Evolutionary conservation across 257 asterid genomes (phyloP).

Genomic region (Galeopsis tetrahit): DNA sequence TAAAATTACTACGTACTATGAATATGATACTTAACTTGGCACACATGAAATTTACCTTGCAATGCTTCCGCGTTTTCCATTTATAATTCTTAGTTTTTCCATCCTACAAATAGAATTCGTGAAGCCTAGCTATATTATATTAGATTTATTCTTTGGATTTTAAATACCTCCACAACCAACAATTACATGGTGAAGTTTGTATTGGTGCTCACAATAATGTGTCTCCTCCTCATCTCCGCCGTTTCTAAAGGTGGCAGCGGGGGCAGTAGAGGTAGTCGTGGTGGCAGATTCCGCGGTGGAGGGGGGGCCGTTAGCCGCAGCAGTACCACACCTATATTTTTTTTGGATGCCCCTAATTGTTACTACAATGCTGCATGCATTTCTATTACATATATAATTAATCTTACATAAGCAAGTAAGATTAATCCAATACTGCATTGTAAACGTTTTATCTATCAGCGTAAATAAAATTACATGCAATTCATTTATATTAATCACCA

Average conservation of each 20-base stretch:
- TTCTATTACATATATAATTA: background rate
- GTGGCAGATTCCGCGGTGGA: background rate
- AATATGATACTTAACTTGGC: background rate
- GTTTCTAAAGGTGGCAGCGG: constrained; percentile 11
- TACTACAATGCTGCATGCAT: background rate
- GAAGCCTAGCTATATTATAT: background rate
- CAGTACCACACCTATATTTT: background rate
- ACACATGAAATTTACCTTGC: background rate
- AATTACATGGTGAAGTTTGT: constrained; percentile 40
- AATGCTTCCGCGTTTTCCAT: background rate
- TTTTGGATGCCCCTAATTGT: background rate
- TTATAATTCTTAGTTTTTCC: background rate
- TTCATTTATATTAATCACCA: too few relatives aligned
- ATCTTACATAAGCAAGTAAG: background rate
- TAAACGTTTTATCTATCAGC: background rate
- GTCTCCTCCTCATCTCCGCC: constrained; percentile 46
- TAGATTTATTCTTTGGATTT: background rate
- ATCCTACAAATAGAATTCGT: background rate
- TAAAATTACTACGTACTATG: too few relatives aligned
- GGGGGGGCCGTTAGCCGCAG: too few relatives aligned
- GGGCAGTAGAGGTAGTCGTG: too few relatives aligned
- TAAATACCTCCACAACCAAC: background rate
- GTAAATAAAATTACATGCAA: background rate
- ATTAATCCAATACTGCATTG: background rate
- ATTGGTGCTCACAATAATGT: constrained; percentile 37